Evolutionary conservation across 805 yeast species (phyloP), one percentile per base, ranked within the genome.

Genomic region (Ogataea salicorniae): DNA sequence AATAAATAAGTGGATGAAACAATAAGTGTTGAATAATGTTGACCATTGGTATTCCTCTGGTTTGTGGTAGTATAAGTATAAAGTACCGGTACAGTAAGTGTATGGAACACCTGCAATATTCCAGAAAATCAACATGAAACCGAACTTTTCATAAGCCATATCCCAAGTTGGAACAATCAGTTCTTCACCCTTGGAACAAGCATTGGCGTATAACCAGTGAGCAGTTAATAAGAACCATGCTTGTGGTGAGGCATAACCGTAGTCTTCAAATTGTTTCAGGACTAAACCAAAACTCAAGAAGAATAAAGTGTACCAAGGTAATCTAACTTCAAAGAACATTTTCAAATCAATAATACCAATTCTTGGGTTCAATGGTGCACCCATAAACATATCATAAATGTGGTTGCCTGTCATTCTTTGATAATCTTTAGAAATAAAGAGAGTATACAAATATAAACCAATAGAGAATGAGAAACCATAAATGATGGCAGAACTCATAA

Each of bases 91-190:
- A 69, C 97, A 89, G 73, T 94, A 94, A 39, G 98, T 92, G 81
- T 83, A 94, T 42, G 99, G 99, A 38, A 94, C 99, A 60, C 99
- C 99, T 33, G 97, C 97, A 66, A 94, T 89, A 73, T 94, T 94
- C 99, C 99, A 94, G 76, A 94, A 94, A 59, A 91, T 81, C 56
- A 94, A 79, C 98, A 94, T 91, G 75, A 94, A 94, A n/a, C 99
- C 99, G 61, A 94, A 94, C 71, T 94, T 94, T 69, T 94, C 99
- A 69, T 94, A 94, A 33, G 96, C 97, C 97, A 94, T 92, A 68
- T 94, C 99, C 98, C 99, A 94, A 17, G 96, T 87, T 58, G 98
- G 96, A 53, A 91, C 96, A 65, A 94, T 94, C 59, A 92, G 74
- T 67, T 94, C 98, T 71, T 94, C 99, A 58, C 98, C 99, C 70